Evolutionary conservation across 495 filamentous ascomycete species (phyloP), one percentile per base, ranked within the genome.

Genomic region (Mytilinidion resinicola): DNA sequence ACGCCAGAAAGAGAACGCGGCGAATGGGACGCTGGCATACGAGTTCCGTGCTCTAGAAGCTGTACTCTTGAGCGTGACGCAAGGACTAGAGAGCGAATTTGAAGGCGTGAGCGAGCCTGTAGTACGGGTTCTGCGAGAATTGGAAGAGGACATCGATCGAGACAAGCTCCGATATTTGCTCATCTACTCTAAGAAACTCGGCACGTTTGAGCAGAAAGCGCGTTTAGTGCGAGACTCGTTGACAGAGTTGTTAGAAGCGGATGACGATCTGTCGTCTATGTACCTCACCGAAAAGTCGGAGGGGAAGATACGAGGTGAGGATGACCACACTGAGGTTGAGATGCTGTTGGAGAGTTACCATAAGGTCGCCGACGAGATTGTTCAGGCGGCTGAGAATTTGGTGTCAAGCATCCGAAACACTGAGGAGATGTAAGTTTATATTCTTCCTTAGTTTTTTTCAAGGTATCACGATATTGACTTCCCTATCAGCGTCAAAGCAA

Each of bases 361-460:
- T 69, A 97, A 98, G 72, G 85, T 98, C 44, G 89, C 87, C 68
- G 93, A 98, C 73, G 93, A 98, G 76, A 96, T 98, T 70, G 93
- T 96, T 12, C 91, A 98, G 70, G 86, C 90, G 51, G 88, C 89
- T 51, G 88, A 89, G 53, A 96, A 95, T 70, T 73, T 97, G 47
- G 90, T 96, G 41, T 91, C 85, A n/a, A 88, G 87, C 65, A 98
- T 98, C 70, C 84, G 93, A 56, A 98, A 96, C 67, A 98, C 93
- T 0, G 93, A 98, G 74, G 93, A 98, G 79, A 93, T 98, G 91
- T 96, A 76, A 77, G 83, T 70, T 48, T 15, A 4, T 15, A 53
- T 5, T 21, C 48, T 5, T 8, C 38, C 44, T 12, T 25, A 17
- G 7, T 14, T 36, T 10, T 1, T 1, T 4, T 47, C 17, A 9